These are phyloP conservation scores for Pholiota molesta DNA, from an alignment of 768 basidiomycete genomes.

Conservation along the genomic window DNA sequence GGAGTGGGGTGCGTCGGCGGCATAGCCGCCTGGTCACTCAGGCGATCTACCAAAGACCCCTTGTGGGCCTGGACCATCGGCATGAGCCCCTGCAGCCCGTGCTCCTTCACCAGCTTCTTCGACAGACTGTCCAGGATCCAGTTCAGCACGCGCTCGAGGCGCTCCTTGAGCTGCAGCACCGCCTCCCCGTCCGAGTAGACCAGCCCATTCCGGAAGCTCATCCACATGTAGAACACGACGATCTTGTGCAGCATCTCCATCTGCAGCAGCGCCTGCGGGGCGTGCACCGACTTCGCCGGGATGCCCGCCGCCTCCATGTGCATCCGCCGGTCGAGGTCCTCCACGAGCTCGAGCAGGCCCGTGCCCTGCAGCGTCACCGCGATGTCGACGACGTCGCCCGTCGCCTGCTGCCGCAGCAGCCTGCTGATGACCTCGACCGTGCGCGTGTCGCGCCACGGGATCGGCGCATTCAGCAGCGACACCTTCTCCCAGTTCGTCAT, in stretches of 20 bases:
- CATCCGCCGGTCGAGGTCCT: slow-evolving; percentile 31
- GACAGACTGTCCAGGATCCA: slow-evolving; percentile 55
- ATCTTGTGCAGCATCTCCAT: slow-evolving; percentile 82
- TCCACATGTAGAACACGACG: slow-evolving; percentile 84
- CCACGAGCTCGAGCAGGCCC: slow-evolving; percentile 43
- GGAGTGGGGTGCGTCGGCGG: neutral
- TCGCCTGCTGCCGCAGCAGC: slow-evolving; percentile 47
- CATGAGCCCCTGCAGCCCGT: neutral
- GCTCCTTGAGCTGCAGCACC: slow-evolving; percentile 56
- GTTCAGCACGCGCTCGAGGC: slow-evolving; percentile 71
- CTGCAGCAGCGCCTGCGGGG: slow-evolving; percentile 22
- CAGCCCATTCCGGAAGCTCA: slow-evolving; percentile 68
- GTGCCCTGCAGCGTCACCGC: slow-evolving; percentile 35
- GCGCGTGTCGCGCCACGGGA: slow-evolving; percentile 50
- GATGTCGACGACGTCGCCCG: slow-evolving; percentile 46
- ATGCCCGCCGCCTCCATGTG: slow-evolving; percentile 2
- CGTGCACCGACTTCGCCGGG: neutral
- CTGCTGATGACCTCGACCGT: slow-evolving; percentile 34
- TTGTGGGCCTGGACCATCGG: neutral
- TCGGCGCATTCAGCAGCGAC: slow-evolving; percentile 52
- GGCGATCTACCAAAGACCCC: neutral
- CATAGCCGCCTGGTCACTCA: neutral
- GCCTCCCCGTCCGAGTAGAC: slow-evolving; percentile 56
- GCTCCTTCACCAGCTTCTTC: slow-evolving; percentile 11
- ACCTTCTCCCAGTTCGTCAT: slow-evolving; percentile 41